Evolutionary conservation across 495 filamentous ascomycete species (phyloP), one percentile per base, ranked within the genome.

Genomic region (Xanthoparmelia taractica): DNA sequence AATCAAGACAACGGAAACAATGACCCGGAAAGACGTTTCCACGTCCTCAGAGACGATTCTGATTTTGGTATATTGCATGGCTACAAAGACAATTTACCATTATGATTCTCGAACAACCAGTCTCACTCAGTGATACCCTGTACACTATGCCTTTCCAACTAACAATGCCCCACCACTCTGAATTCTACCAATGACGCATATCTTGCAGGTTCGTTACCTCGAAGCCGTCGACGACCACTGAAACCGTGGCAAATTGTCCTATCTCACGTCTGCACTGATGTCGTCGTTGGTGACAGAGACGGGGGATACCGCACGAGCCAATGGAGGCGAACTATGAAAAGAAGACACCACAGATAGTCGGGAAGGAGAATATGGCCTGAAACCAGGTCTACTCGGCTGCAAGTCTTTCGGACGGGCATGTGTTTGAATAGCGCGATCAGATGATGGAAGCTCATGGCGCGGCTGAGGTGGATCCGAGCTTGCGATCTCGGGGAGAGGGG

Each of bases 361-460:
- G 48, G 48, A 52, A 8, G 25, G 48, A 17, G 48, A 52, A 25
- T 52, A 52, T 52, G 48, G 48, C 25, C 48, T 52, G 27, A 52
- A 31, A 23, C 11, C 48, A 29, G 27, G 27, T 31, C 27, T 31
- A 31, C 25, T 25, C 18, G 48, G 48, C 27, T 52, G 25, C 15
- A 52, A 52, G 27, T 25, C 48, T 31, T 2, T 31, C 6, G 48
- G 48, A 52, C 31, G 48, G 13, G 18, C 27, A 4, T 25, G 45
- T 2, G 23, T n/a, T 25, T 48, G 23, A 25, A 17, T 7, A 17
- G 25, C 27, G 8, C 4, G 0, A 23, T 31, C 25, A 18, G 27
- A 29, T 31, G 48, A 29, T 25, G 48, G 48, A 31, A 52, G 48
- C 48, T 52, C 48, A 13, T 31, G 27, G 27, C 25, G 18, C 25